Percentiles rank a stretch among this genome's conserved stretches.
Conservation (phyloP, 352 stramenopile genomes). For the Hyaloperonospora brassicae region DNA sequence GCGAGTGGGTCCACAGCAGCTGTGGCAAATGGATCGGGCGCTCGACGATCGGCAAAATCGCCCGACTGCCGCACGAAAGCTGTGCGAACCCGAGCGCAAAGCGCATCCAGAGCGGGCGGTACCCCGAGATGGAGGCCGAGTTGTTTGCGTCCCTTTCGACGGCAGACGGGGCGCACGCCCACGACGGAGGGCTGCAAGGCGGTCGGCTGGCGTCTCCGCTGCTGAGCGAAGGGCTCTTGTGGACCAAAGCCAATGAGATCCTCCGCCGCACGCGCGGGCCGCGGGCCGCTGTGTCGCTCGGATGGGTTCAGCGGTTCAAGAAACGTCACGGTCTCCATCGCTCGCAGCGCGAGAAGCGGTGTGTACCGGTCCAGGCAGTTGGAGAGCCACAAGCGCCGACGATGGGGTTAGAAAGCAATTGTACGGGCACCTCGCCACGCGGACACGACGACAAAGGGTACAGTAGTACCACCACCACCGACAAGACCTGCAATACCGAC, state of each 20-base stretch:
- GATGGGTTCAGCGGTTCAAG: conserved; percentile 35
- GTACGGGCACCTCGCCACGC: background rate
- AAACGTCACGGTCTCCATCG: conserved; percentile 31
- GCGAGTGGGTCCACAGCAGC: conserved; percentile 24
- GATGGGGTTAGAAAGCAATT: background rate
- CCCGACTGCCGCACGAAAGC: conserved; percentile 19
- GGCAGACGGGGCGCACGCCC: conserved; percentile 3
- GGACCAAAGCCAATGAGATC: conserved; percentile 35
- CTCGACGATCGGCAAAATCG: conserved; percentile 36
- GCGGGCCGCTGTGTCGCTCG: conserved; percentile 22
- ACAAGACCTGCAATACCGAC: no score
- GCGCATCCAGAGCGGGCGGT: conserved; percentile 28
- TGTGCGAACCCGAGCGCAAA: conserved; percentile 27
- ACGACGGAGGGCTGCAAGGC: conserved; percentile 3
- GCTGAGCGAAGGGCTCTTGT: conserved; percentile 22
- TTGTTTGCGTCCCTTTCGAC: conserved; percentile 18
- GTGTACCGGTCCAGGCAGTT: background rate
- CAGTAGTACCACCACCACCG: background rate
- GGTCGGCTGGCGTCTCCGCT: conserved; percentile 1
- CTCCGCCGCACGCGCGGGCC: conserved; percentile 15
- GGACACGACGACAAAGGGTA: conserved; percentile 1
- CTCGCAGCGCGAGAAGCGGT: conserved; percentile 15
- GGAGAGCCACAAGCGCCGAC: background rate
- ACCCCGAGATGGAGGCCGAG: conserved; percentile 29
- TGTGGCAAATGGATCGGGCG: conserved; percentile 34